Evolutionary conservation across 306 rosid species (phyloP), one percentile per base, ranked within the genome.

Genomic region (Senna tora): DNA sequence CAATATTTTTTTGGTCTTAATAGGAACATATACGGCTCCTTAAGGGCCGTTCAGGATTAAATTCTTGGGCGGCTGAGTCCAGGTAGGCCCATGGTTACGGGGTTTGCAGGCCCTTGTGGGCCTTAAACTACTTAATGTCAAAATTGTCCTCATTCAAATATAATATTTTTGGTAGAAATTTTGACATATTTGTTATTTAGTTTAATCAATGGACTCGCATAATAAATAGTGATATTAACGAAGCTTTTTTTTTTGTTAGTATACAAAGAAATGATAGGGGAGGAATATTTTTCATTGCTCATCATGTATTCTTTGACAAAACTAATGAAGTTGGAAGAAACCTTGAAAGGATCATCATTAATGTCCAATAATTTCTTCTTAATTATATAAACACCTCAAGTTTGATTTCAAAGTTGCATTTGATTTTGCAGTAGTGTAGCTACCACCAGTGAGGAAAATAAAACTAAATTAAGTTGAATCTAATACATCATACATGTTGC

Each of bases 371-470:
- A 64, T 60, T 7, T 17, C 5, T 51, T 7, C 7, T 3, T 34
- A n/a, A n/a, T n/a, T n/a, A n/a, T n/a, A n/a, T n/a, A 16, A 17
- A 16, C 66, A 34, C 3, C 15, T 60, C 20, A 9, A 16, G 30
- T n/a, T 16, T 79, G 77, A 71, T 76, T 76, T 63, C 77, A 64
- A 60, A 55, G 57, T 42, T 45, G 69, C 76, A 74, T 25, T 1
- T 80, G 60, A 67, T 72, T 69, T 69, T 60, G 33, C 13, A 42
- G 65, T 32, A 49, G n/a, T n/a, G n/a, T n/a, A n/a, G n/a, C n/a
- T 59, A 75, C 79, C 83, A 61, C 68, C 78, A 71, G 11, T 45
- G 73, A 66, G 16, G 78, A 75, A n/a, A n/a, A n/a, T n/a, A n/a
- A n/a, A n/a, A n/a, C n/a, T n/a, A n/a, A n/a, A n/a, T n/a, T n/a